These are phyloP conservation scores for Ammopiptanthus mongolicus DNA, from an alignment of 306 rosid genomes.

Conservation along the genomic window DNA sequence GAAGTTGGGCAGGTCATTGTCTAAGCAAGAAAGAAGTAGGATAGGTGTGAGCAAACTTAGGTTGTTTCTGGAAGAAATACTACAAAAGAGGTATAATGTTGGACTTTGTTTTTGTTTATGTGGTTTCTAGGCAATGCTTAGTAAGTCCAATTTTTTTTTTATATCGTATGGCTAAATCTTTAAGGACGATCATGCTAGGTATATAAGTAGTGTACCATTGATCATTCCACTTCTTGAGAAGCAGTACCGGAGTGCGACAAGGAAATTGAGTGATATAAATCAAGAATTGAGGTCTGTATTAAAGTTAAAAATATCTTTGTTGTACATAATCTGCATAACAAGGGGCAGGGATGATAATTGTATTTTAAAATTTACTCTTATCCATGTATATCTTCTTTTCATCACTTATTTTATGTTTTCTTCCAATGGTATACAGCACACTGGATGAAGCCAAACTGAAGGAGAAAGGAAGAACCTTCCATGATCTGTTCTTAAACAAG, in stretches of 20 bases:
- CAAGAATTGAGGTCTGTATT: slow-evolving; percentile 75
- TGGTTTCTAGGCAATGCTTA: not conserved
- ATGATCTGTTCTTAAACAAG: slow-evolving; percentile 94
- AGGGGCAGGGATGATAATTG: not conserved
- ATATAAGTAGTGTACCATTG: slow-evolving; percentile 79
- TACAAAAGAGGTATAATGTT: slow-evolving; percentile 62
- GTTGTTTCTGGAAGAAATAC: slow-evolving; percentile 76
- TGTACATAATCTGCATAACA: not conserved
- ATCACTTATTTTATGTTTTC: slow-evolving; percentile 16
- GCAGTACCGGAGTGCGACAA: slow-evolving; percentile 71
- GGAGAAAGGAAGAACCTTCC: slow-evolving; percentile 94
- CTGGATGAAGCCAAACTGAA: slow-evolving; percentile 85
- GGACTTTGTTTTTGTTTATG: not conserved
- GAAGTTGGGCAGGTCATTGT: slow-evolving; percentile 71
- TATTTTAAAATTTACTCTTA: not conserved
- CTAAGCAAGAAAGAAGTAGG: slow-evolving; percentile 76
- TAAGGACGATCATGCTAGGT: slow-evolving; percentile 54
- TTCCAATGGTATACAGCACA: slow-evolving; percentile 52
- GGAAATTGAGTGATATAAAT: slow-evolving; percentile 69
- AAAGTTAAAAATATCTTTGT: not conserved
- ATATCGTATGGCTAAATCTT: slow-evolving; percentile 18
- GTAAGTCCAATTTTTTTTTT: slow-evolving; percentile 1
- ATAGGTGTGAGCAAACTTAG: slow-evolving; percentile 94
- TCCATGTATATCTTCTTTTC: not conserved
- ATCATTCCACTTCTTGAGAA: slow-evolving; percentile 98